Base-by-base conservation (phyloP, 108 stramenopile genomes). In the Epithemia pelagica region DNA sequence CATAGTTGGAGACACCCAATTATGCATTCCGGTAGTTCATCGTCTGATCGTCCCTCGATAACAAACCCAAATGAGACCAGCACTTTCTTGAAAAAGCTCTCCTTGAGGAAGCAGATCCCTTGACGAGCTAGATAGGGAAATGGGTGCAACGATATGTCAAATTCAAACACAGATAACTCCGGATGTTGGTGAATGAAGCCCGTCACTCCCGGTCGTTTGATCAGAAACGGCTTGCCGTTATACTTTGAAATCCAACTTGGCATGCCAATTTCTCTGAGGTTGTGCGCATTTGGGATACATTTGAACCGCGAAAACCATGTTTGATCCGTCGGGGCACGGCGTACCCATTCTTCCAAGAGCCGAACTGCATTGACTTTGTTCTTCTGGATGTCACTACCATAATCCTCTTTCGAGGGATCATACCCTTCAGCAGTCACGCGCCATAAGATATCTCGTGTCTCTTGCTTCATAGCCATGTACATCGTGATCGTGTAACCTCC, bases 51-150 rank as follows among this genome's bases (percentile, higher is more conserved):
- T 32, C 88, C 88, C 64, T 93, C 91, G 54, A 93, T 88, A 26
- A 87, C 82, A 62, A 88, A 93, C 0, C 83, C 85, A 78, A 89
- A 84, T 2, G 77, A 80, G 1, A 74, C 82, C 28, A 93, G 37
- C 51, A 81, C 68, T 28, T 83, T 93, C 33, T 86, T 79, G 58
- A 90, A 88, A 52, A 71, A 82, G 53, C 72, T 79, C 37, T 83
- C 85, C 64, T 90, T 90, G 67, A 93, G 60, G 62, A 85, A 93
- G 22, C 87, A 78, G 66, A 84, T 87, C 2, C 71, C 91, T 61
- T 93, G 86, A 46, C 90, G 89, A 55, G 86, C 85, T 15, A 93
- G 52, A 55, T 86, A 93, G 2, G 91, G 91, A 55, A 93, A 93
- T 0, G 84, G 83, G 54, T 93, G 88, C 27, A 93, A 69, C 26